Base-by-base conservation (phyloP, 2,329 filamentous ascomycete species). In the Penicillium aurantiogriseum region DNA sequence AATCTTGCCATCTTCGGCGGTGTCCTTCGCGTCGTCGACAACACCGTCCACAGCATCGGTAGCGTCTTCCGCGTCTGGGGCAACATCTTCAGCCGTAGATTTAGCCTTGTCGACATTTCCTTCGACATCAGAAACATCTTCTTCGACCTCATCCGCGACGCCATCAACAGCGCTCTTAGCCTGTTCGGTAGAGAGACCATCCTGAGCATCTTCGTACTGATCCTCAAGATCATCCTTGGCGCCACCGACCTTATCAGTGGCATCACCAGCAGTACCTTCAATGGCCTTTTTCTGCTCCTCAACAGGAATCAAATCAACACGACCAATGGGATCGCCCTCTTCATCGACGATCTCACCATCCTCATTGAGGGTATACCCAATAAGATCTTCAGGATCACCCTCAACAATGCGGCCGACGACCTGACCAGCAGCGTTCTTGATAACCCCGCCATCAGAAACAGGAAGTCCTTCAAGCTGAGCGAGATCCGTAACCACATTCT, bases 381-480 rank as follows among this genome's bases (percentile, higher is more conserved):
- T 69, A 7, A 77, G 65, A 44, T 77, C 75, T 57, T 72, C 69
- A 0, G 75, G 71, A 21, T 77, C 73, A 29, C 76, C 76, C 57
- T 77, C 76, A n/a, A 73, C 70, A 38, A 78, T 69, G 29, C 70
- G 68, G 27, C 75, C 76, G 5, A 77, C 61, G 27, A 68, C 63
- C 38, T 77, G 70, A 31, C 75, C 76, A 48, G 73, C 68, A 23
- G 72, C 63, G 42, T 84, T 79, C 63, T 79, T 74, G 62, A 86
- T 78, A 33, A 78, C 71, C 35, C 83, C 84, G 27, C 83, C 82
- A 50, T 82, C 79, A 43, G 82, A 74, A 27, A 85, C 81, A 45
- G 74, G 67, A 4, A 75, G 63, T 10, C 73, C 75, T 17, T 74
- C 68, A 13, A 77, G 67, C 46, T 74, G 68, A 17, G 69, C 66